Base-by-base conservation (phyloP, 306 rosid species). In the Mimosa bimucronata region DNA sequence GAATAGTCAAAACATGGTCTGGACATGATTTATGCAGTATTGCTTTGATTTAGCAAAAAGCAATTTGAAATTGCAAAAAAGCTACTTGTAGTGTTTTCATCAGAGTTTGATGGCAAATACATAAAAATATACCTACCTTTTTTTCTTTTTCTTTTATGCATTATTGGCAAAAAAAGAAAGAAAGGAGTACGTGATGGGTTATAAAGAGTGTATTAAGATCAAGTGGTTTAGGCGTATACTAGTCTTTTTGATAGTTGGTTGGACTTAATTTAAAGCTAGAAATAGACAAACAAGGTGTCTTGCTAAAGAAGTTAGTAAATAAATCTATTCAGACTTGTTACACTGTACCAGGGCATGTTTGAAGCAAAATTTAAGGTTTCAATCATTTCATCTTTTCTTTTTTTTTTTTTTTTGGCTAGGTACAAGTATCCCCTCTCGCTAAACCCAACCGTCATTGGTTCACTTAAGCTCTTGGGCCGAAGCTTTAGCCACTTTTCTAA, bases 1-100 rank as follows among this genome's bases (percentile, higher is more conserved):
- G 67, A 64, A 80, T n/a, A 58, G 66, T 79, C 53, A 67, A 72
- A 69, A 76, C 53, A 75, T 53, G 23, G 60, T 44, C n/a, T 26
- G 37, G 69, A 71, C 7, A 28, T 12, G 0, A 58, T 9, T 23
- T 28, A 61, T 28, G 9, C 9, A 5, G 38, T 61, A 57, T 14
- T 25, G 5, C 55, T 48, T 15, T 48, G 16, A 28, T 58, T 58
- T 13, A 46, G 61, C 6, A 29, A 6, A 72, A 46, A 30, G 62
- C 2, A 16, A 11, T 69, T 21, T 18, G 9, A 19, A 52, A 19
- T 19, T 52, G 58, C 58, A 18, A 52, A 18, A 18, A 52, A 5
- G 1, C 25, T 50, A n/a, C 10, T 2, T 10, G 7, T 6, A 6
- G 0, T 52, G 58, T 52, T 19, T 52, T 19, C 10, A 19, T 52